phyloP scores from a whole-genome alignment of 2,329 filamentous ascomycete species.

The Pseudogymnoascus sp. region DNA sequence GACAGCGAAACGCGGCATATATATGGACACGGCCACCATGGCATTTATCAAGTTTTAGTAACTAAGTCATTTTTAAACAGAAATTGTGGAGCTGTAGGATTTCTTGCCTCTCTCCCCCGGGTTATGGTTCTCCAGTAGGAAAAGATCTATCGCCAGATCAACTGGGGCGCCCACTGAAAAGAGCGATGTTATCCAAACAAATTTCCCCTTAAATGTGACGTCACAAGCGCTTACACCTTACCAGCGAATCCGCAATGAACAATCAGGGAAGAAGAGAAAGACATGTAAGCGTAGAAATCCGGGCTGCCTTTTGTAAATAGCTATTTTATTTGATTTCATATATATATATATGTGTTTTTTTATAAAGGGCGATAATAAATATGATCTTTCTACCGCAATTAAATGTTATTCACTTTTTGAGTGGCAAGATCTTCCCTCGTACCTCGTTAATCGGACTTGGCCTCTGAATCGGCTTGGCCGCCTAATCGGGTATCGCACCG shows the following conservation, averaged over 20 bases:
- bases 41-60: not conserved
- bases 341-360: not conserved
- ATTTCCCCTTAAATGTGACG: not conserved
- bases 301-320: not conserved
- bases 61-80: not conserved
- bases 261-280: not conserved
- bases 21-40: not conserved
- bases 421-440: not conserved
- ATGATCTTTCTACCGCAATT: not conserved
- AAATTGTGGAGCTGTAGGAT: not conserved
- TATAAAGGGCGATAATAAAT: not conserved
- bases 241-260: not conserved
- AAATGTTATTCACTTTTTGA: not conserved
- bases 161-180: not conserved
- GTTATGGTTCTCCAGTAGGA: slow-evolving; percentile 2
- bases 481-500: not conserved
- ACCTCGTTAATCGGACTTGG: not conserved
- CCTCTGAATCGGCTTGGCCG: not conserved
- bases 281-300: not conserved
- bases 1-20: not conserved
- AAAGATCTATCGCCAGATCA: not conserved
- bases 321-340: not conserved
- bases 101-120: not conserved
- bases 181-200: not conserved
- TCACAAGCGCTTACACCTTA: not conserved